These are phyloP conservation scores for Boletus reticuloceps DNA, from an alignment of 768 basidiomycete species.

Conservation along the genomic window DNA sequence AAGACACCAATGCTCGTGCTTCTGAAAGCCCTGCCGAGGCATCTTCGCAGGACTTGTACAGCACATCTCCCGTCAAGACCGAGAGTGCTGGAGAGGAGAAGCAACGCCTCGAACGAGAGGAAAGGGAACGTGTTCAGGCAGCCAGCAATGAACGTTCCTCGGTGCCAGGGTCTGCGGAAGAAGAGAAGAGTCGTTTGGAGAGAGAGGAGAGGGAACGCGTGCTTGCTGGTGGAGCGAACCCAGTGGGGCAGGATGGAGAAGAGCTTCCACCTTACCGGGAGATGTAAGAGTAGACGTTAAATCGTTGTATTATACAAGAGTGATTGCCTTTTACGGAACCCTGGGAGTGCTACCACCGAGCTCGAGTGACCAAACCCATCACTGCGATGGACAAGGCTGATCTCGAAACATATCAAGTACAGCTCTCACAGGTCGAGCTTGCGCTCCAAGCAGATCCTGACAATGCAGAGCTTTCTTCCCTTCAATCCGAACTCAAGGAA, in stretches of 20 bases:
- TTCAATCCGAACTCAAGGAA: conserved; percentile 76
- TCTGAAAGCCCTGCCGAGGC: conserved; percentile 25
- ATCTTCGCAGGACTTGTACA: conserved; percentile 30
- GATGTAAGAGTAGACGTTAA: conserved; percentile 12
- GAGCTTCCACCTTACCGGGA: conserved; percentile 47
- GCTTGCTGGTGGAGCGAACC: conserved; percentile 21
- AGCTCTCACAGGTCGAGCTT: conserved; percentile 84
- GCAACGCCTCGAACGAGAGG: conserved; percentile 52
- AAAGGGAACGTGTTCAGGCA: conserved; percentile 45
- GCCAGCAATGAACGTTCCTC: conserved; percentile 10
- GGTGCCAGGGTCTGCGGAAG: conserved; percentile 42
- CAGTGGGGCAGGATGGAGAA: conserved; percentile 18
- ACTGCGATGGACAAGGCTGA: conserved; percentile 56
- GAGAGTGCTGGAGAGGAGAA: conserved; percentile 69
- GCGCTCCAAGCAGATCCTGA: conserved; percentile 73
- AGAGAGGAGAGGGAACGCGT: conserved; percentile 65
- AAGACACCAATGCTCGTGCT: neutral
- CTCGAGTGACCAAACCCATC: neutral
- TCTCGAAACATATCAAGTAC: conserved; percentile 87
- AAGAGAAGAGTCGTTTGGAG: conserved; percentile 64
- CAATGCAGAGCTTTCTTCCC: conserved; percentile 68
- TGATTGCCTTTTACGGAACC: conserved; percentile 22
- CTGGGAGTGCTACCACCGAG: neutral
- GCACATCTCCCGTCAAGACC: conserved; percentile 26
- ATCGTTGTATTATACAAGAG: neutral